A percentile compares a stretch with the other conserved stretches of the same genome.
phyloP scores from a whole-genome alignment of 2,329 filamentous ascomycete genomes.

The Epichloe gansuensis region DNA sequence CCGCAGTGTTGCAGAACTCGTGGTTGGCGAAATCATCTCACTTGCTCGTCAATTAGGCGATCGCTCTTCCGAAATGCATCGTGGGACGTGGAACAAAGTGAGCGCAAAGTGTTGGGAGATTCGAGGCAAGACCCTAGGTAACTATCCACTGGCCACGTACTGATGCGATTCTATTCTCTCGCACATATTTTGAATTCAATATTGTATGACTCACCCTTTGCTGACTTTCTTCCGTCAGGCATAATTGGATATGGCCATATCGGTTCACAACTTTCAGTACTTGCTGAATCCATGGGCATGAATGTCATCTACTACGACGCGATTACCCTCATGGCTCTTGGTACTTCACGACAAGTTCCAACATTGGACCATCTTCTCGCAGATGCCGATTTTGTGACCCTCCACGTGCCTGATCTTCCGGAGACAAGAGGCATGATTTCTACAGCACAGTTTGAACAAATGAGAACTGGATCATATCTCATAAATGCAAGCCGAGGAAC shows the following conservation, averaged over 20 bases:
- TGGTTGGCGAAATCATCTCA: constrained; percentile 85
- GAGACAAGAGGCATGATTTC: constrained; percentile 93
- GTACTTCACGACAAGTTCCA: constrained; percentile 72
- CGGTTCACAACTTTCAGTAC: constrained; percentile 85
- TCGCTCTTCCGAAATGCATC: constrained; percentile 87
- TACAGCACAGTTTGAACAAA: constrained; percentile 63
- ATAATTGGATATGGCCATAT: constrained; percentile 98
- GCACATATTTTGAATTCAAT: background rate
- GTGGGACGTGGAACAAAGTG: constrained; percentile 95
- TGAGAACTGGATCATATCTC: constrained; percentile 87
- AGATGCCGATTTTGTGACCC: constrained; percentile 80
- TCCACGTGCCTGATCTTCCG: constrained; percentile 85
- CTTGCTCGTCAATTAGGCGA: constrained; percentile 89
- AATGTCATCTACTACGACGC: constrained; percentile 95
- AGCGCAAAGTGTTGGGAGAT: constrained; percentile 97
- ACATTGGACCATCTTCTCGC: constrained; percentile 65
- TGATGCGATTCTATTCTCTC: background rate
- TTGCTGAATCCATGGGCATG: constrained; percentile 98
- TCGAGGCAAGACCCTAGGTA: constrained; percentile 87
- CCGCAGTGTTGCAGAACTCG: constrained; percentile 87
- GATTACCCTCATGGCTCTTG: constrained; percentile 85
- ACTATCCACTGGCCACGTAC: constrained; percentile 11
- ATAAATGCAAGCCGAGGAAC: constrained; percentile 93
- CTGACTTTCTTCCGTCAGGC: constrained; percentile 30
- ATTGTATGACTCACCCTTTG: too few species aligned